These are phyloP conservation scores for Ramularia collo-cygni DNA, from an alignment of 2,329 filamentous ascomycete species.

Conservation along the genomic window DNA sequence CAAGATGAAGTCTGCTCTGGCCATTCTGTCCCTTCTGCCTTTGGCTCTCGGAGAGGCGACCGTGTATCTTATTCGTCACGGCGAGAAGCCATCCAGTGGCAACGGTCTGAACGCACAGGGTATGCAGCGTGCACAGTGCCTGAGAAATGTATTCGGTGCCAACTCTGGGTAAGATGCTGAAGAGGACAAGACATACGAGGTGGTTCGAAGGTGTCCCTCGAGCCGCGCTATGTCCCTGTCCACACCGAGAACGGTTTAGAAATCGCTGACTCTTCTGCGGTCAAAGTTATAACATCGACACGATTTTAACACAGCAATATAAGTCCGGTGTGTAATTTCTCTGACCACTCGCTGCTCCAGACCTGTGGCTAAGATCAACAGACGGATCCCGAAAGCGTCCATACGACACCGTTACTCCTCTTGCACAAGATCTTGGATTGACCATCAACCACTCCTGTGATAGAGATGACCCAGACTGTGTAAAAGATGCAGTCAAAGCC, in stretches of 20 bases:
- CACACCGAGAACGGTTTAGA: too few species aligned
- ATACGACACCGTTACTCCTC: conserved; percentile 50
- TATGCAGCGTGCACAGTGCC: conserved; percentile 51
- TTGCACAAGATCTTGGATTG: conserved; percentile 50
- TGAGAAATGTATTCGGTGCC: conserved; percentile 51
- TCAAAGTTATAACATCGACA: too few species aligned
- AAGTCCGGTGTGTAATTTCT: conserved; percentile 36
- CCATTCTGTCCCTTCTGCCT: conserved; percentile 10
- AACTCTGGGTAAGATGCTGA: conserved; percentile 49
- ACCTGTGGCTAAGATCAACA: conserved; percentile 14
- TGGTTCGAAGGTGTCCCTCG: too few species aligned
- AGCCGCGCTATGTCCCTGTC: too few species aligned
- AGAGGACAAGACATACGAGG: too few species aligned
- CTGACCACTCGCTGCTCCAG: neutral
- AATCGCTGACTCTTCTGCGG: too few species aligned
- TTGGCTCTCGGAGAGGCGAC: conserved; percentile 35
- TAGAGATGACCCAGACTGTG: conserved; percentile 50
- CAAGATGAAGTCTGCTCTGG: conserved; percentile 17
- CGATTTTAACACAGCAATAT: conserved; percentile 53
- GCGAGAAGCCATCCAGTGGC: conserved; percentile 50
- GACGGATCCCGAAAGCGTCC: conserved; percentile 49
- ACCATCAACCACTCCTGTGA: conserved; percentile 50
- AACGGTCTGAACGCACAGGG: conserved; percentile 48
- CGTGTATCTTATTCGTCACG: conserved; percentile 58
- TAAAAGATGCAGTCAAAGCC: conserved; percentile 42